Evolutionary conservation across 2,329 filamentous ascomycete genomes (phyloP).

Genomic region (Penicillium hordei): DNA sequence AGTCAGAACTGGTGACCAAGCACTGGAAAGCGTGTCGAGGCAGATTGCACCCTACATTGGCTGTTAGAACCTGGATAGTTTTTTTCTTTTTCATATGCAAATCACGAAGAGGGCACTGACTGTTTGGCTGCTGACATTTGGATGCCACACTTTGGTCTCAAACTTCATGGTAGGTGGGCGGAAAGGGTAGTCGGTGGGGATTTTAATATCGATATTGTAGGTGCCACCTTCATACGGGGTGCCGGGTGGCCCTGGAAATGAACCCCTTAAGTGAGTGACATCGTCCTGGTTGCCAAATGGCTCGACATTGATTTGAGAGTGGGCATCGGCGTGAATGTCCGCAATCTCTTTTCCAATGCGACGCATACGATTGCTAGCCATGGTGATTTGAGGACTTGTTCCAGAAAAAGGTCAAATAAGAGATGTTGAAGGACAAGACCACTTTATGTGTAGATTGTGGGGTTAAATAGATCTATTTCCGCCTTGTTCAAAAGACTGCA

Average conservation of each 20-base stretch:
- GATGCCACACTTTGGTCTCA: constrained; percentile 92
- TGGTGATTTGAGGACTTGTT: constrained; percentile 32
- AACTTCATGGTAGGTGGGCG: constrained; percentile 89
- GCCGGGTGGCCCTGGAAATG: constrained; percentile 82
- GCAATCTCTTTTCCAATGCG: constrained; percentile 54
- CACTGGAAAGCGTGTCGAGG: constrained; percentile 82
- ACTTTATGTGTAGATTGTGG: neutral
- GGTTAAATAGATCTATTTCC: neutral
- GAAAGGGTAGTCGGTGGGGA: constrained; percentile 89
- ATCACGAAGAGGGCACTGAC: constrained; percentile 53
- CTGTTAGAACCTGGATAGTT: neutral
- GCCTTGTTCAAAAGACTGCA: neutral
- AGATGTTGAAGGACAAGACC: neutral
- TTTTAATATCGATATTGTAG: constrained; percentile 79
- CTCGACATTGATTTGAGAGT: constrained; percentile 72
- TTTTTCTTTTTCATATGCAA: neutral
- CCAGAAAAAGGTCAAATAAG: neutral
- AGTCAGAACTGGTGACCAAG: constrained; percentile 94
- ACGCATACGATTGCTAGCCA: constrained; percentile 58
- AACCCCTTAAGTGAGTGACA: constrained; percentile 78
- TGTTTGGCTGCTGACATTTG: constrained; percentile 91
- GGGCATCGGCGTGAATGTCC: constrained; percentile 60
- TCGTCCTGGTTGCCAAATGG: constrained; percentile 64
- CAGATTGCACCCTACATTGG: constrained; percentile 86
- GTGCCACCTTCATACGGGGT: constrained; percentile 89